phyloP scores from a whole-genome alignment of 2,329 filamentous ascomycete species.

The Aspergillus tamarii region DNA sequence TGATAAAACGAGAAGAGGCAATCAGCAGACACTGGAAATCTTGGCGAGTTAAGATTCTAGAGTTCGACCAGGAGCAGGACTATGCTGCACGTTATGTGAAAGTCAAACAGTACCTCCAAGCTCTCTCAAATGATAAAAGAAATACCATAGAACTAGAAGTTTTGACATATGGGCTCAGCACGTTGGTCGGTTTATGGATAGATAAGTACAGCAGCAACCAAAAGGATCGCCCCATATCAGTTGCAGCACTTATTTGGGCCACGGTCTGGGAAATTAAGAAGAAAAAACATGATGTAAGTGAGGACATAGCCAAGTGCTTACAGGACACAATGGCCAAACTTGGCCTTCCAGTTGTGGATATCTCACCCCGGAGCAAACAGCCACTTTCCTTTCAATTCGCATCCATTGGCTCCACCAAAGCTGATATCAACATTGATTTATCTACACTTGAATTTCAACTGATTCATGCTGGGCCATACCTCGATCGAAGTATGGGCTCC shows the following conservation, averaged over 20 bases:
- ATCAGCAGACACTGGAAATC: background rate
- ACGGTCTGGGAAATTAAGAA: conserved; percentile 12
- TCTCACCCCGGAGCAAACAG: background rate
- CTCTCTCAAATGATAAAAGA: conserved; percentile 14
- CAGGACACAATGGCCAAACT: background rate
- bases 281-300: background rate
- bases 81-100: conserved; percentile 8
- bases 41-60: conserved; percentile 6
- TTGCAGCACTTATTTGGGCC: conserved; percentile 39
- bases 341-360: background rate
- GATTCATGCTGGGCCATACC: conserved; percentile 69
- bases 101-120: conserved; percentile 8
- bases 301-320: background rate
- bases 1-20: background rate
- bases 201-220: conserved; percentile 10
- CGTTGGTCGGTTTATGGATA: conserved; percentile 26
- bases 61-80: background rate
- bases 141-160: conserved; percentile 50
- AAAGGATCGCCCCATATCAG: background rate
- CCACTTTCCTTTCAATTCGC: background rate
- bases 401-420: background rate
- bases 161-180: conserved; percentile 34
- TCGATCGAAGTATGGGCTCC: conserved; percentile 74
- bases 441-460: conserved; percentile 66
- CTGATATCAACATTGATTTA: conserved; percentile 42